Percentiles rank a stretch among this genome's conserved stretches.
Conservation (phyloP, 1,139 yeast genomes). For the Sugiyamaella paludigena region DNA sequence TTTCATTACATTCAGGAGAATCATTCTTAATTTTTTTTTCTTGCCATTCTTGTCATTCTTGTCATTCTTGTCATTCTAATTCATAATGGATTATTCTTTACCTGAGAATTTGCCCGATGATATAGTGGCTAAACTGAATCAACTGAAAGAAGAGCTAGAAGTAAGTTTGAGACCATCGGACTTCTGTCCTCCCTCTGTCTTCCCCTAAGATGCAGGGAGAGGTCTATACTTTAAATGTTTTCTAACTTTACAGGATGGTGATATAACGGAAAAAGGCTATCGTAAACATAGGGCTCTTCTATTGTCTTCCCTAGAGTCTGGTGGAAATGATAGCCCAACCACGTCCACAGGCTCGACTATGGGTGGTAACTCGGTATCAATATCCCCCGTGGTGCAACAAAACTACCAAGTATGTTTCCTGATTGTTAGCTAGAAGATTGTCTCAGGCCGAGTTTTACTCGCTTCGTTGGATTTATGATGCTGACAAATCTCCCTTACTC, state of each 20-base stretch:
- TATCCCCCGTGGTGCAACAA: constrained; percentile 6
- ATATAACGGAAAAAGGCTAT: constrained; percentile 67
- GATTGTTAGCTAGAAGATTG: no score
- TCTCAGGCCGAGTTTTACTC: no score
- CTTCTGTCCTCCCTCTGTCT: no score
- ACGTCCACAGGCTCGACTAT: constrained; percentile 17
- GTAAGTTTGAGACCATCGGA: constrained; percentile 17
- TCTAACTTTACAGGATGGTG: constrained; percentile 48
- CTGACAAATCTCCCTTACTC: no score
- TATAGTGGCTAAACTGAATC: constrained; percentile 41
- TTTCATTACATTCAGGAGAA: no score
- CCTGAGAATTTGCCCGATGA: constrained; percentile 43
- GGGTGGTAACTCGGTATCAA: constrained; percentile 4
- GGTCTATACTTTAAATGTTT: no score
- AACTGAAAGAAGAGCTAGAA: constrained; percentile 47
- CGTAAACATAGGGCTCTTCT: constrained; percentile 52
- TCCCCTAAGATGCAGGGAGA: no score
- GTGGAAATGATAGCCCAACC: constrained; percentile 14
- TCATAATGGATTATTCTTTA: constrained; percentile 37
- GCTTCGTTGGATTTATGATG: no score
- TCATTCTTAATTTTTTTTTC: no score
- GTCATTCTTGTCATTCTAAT: not conserved
- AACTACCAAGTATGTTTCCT: constrained; percentile 5
- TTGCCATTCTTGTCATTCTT: no score
- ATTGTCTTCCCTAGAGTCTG: constrained; percentile 33